Conservation (phyloP, 805 yeast species). For the Schizosaccharomyces octosporus region DNA sequence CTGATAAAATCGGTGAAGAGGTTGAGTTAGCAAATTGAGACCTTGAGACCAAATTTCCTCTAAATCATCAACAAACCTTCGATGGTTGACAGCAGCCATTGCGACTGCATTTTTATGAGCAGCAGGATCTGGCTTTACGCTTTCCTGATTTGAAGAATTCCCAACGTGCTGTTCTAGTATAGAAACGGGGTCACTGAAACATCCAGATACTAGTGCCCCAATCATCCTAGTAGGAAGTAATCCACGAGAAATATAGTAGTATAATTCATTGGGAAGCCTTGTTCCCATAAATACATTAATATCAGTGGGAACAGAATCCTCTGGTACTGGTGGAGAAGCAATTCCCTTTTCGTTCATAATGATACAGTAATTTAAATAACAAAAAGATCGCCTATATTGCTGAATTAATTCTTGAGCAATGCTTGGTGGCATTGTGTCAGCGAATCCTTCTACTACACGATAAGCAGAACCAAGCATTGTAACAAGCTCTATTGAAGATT, state of each 20-base stretch:
- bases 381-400: conserved; percentile 17
- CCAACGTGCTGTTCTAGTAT: conserved; percentile 40
- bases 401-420: conserved; percentile 8
- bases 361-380: background rate
- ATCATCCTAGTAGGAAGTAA: conserved; percentile 36
- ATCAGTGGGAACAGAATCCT: conserved; percentile 42
- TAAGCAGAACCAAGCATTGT: conserved; percentile 12
- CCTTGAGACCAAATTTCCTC: conserved; percentile 31
- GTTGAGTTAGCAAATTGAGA: conserved; percentile 41
- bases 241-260: conserved; percentile 61
- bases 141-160: conserved; percentile 15
- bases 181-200: conserved; percentile 10
- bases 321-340: conserved; percentile 6
- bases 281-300: conserved; percentile 62
- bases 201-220: conserved; percentile 41
- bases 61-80: conserved; percentile 18
- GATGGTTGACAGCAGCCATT: conserved; percentile 19
- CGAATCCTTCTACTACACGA: conserved; percentile 7
- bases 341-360: background rate
- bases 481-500: conserved; percentile 12
- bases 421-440: conserved; percentile 3
- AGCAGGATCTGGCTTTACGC: background rate
- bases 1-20: conserved; percentile 65
- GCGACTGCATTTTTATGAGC: conserved; percentile 5
- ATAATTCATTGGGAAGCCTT: conserved; percentile 64